These are phyloP conservation scores for Jacaranda copaia DNA, from an alignment of 257 asterid species.

Conservation along the genomic window DNA sequence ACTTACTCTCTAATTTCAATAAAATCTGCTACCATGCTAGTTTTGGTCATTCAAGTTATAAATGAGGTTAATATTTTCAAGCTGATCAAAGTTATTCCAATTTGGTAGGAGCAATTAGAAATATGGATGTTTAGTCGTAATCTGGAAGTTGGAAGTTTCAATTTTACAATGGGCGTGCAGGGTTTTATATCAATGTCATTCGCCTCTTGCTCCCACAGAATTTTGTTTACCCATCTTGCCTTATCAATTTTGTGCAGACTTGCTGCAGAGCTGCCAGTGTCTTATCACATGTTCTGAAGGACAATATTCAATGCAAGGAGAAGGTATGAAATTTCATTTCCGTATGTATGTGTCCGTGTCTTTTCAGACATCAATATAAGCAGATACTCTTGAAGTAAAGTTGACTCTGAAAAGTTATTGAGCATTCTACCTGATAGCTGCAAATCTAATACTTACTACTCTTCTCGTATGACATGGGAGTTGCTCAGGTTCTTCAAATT, in stretches of 20 bases:
- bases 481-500: constrained; percentile 78
- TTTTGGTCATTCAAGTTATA: neutral
- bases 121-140: constrained; percentile 2
- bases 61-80: neutral
- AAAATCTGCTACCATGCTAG: neutral
- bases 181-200: no score
- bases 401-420: neutral
- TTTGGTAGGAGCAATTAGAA: neutral
- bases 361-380: constrained; percentile 21
- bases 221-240: neutral
- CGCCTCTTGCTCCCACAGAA: neutral
- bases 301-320: constrained; percentile 85
- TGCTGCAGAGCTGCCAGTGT: constrained; percentile 98
- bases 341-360: constrained; percentile 19
- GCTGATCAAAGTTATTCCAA: neutral
- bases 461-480: constrained; percentile 21
- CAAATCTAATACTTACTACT: neutral
- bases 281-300: constrained; percentile 84
- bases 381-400: neutral
- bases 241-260: constrained; percentile 58
- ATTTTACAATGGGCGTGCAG: neutral
- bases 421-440: constrained; percentile 4
- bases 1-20: neutral
- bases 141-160: constrained; percentile 1
- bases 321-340: constrained; percentile 55